Base-by-base conservation (phyloP, 768 basidiomycete genomes). In the Leucocoprinus sp. region DNA sequence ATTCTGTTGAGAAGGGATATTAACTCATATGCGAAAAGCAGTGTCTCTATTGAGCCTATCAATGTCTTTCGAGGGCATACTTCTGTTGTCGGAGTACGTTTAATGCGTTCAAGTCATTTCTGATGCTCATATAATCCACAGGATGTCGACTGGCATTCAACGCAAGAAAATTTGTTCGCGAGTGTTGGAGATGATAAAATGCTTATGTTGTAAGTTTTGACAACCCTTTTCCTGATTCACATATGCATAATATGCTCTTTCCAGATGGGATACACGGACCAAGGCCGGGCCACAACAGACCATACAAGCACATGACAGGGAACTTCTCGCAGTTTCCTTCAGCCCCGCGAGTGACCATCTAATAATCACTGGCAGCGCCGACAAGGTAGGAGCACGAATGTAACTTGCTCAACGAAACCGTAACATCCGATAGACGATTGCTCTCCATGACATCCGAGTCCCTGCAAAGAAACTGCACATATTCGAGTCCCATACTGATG, bases 131-230 rank as follows among this genome's bases (percentile, higher is more conserved):
- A 5, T 2, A n/a, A 5, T 31, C 9, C 8, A 5, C 37, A 95
- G 91, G 96, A 99, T 59, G 93, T 99, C 4, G 93, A 96, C 55
- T 99, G 96, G 96, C 85, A 95, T 63, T 70, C 81, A 1, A 78
- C 72, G 3, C 71, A 84, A 56, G 89, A 91, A 49, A 80, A 83
- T 55, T 66, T 92, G 39, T 91, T 98, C 55, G 93, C 84, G 2
- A 97, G 93, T 53, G 96, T 95, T 24, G 92, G 93, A 15, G 96
- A 99, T 51, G 96, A 99, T 61, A 87, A 84, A 60, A 79, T 88
- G 74, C 75, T 99, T 42, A 81, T 96, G 73, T 73, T 98, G 93
- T 97, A 57, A 40, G 90, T 68, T 3, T 23, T 28, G 26, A 17
- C 34, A 23, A n/a, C 18, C 8, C 34, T 14, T 33, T 1, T 43